These are phyloP conservation scores for Pyracantha coccinea DNA, from an alignment of 331 rosid genomes.

Conservation along the genomic window DNA sequence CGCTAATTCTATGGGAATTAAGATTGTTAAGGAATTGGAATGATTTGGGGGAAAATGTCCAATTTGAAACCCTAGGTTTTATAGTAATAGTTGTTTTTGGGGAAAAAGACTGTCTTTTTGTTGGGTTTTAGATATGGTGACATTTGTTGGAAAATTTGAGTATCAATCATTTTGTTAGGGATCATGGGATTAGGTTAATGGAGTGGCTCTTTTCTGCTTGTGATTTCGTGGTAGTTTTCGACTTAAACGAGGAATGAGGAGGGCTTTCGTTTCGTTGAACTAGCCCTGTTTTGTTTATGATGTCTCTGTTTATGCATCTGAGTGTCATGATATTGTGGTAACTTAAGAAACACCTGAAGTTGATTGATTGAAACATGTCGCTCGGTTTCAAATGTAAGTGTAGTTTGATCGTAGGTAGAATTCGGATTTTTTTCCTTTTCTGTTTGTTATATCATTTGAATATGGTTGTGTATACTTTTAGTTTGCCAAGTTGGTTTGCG, in stretches of 20 bases:
- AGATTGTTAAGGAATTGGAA: constrained; percentile 69
- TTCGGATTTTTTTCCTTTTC: background rate
- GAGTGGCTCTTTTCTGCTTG: background rate
- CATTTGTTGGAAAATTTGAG: too few relatives aligned
- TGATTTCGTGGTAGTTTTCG: background rate
- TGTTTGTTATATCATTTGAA: background rate
- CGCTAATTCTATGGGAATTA: constrained; percentile 73
- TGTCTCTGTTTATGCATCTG: background rate
- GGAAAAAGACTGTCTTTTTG: background rate
- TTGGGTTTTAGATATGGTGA: too few relatives aligned
- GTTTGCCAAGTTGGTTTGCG: background rate
- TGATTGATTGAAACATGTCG: background rate
- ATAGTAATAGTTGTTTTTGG: background rate
- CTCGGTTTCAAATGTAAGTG: background rate
- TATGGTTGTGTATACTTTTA: background rate
- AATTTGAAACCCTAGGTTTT: constrained; percentile 4
- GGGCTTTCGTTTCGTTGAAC: background rate
- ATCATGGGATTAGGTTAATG: background rate
- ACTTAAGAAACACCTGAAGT: background rate
- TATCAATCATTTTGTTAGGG: background rate
- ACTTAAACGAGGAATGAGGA: background rate
- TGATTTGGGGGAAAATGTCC: constrained; percentile 7
- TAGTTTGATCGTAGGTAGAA: background rate
- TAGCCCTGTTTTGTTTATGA: background rate
- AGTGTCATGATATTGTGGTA: background rate